Percentiles rank a stretch among this genome's conserved stretches.
Conservation (phyloP, 2,329 filamentous ascomycete genomes). For the Stagonosporopsis vannaccii region DNA sequence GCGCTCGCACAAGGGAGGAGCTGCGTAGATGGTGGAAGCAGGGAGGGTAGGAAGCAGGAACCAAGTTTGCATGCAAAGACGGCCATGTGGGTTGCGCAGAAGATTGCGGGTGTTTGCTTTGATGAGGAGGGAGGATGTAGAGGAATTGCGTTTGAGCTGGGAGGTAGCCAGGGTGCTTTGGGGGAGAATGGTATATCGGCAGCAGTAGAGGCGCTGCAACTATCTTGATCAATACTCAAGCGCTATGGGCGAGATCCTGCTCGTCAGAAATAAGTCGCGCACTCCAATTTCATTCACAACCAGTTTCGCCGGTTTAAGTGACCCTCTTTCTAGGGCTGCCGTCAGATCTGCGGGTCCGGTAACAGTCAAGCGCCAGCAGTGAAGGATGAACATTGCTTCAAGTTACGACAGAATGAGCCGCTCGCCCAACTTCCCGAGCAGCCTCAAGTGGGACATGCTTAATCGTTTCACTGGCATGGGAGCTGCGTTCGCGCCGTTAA, state of each 20-base stretch:
- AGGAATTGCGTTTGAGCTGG: constrained; percentile 37
- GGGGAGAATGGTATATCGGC: neutral
- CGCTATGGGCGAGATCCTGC: neutral
- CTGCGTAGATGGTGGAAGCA: constrained; percentile 41
- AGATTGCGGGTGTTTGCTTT: constrained; percentile 51
- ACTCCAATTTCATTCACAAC: no score
- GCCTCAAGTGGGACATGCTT: neutral
- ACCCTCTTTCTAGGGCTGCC: no score
- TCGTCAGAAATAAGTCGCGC: no score
- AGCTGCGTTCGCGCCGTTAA: neutral
- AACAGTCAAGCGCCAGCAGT: no score
- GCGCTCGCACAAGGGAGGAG: constrained; percentile 58
- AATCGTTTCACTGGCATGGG: neutral
- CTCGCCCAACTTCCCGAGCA: neutral
- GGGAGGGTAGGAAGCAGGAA: constrained; percentile 32
- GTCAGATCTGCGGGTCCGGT: no score
- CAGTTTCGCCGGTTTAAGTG: no score
- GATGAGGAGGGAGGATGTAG: constrained; percentile 47
- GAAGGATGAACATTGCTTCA: no score
- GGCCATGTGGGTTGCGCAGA: constrained; percentile 54
- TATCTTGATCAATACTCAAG: neutral
- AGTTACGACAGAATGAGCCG: no score
- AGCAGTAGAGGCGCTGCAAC: neutral
- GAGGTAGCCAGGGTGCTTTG: neutral
- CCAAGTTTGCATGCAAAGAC: constrained; percentile 56